These are phyloP conservation scores for Chlamydomonas applanata DNA, from an alignment of 139 green algal genomes.

Conservation along the genomic window DNA sequence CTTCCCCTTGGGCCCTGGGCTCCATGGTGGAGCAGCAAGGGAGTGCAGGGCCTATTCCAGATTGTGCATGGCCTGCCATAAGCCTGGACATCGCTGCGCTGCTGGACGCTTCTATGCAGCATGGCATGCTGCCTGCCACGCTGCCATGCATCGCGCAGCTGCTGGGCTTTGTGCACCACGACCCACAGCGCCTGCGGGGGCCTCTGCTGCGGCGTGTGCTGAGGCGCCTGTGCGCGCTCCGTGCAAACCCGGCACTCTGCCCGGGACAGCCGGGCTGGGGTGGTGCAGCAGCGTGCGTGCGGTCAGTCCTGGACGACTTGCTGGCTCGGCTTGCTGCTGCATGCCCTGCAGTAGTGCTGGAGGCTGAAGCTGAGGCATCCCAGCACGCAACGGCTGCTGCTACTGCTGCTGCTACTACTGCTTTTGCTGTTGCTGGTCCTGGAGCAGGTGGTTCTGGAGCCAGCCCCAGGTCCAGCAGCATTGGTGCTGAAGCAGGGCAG, in stretches of 20 bases:
- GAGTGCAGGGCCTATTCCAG: background rate
- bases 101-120: constrained; percentile 24
- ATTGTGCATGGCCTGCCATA: constrained; percentile 16
- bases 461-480: background rate
- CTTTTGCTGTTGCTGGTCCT: too few relatives aligned
- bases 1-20: too few relatives aligned
- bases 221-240: background rate
- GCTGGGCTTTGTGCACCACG: constrained; percentile 31
- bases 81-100: constrained; percentile 38
- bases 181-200: background rate
- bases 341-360: background rate
- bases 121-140: constrained; percentile 21
- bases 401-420: constrained; percentile 8
- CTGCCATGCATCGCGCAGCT: constrained; percentile 43
- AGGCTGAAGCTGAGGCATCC: background rate
- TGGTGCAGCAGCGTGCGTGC: constrained; percentile 34
- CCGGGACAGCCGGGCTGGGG: constrained; percentile 12
- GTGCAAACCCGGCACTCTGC: background rate
- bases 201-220: background rate
- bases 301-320: constrained; percentile 40
- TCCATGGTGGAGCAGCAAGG: too few relatives aligned
- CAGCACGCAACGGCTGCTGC: too few relatives aligned
- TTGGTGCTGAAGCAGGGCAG: too few relatives aligned
- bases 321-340: constrained; percentile 5
- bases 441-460: too few relatives aligned